Evolutionary conservation across 257 asterid genomes (phyloP), one percentile per base, ranked within the genome.

Genomic region (Salvia splendens): DNA sequence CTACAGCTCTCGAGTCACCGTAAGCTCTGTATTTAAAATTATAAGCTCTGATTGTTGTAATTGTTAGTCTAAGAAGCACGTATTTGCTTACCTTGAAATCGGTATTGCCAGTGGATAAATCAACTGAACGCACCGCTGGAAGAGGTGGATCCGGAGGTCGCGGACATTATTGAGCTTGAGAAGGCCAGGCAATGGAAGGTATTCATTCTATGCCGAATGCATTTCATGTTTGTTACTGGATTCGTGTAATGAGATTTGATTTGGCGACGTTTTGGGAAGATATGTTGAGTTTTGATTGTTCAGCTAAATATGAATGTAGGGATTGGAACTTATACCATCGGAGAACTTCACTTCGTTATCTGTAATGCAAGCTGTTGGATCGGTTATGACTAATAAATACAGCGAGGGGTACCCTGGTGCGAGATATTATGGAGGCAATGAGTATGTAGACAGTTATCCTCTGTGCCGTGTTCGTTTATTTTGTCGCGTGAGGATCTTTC

Each of bases 361-460:
- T 1, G 96, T 92, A 78, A 89, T 92, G 95, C 91, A 92, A 89
- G 98, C 98, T 0, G 96, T 92, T 81, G 98, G 98, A 72, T 92
- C 98, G 45, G 89, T 92, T 51, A 92, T 92, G 98, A 92, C 95
- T 14, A 92, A 92, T 73, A 92, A 92, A 70, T 92, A 92, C 78
- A 92, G 98, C 72, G 98, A 92, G 80, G 96, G 98, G 16, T 92
- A 89, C 77, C 98, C 98, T 74, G 98, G 96, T 33, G 98, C 98
- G 9, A 84, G 96, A 92, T 92, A 92, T 76, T 92, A 92, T 43
- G 96, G 98, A 72, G 96, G 98, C 79, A 92, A 92, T 77, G 96
- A 92, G 98, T 92, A 87, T 5, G 95, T 36, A 45, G n/a, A 20
- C 55, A 12, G 33, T 65, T 67, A 59, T 48, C 35, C 40, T 8